A percentile compares a stretch with the other conserved stretches of the same genome.
These are phyloP conservation scores for Beauveria sp. DNA, from an alignment of 2,329 filamentous ascomycete species.

Conservation along the genomic window DNA sequence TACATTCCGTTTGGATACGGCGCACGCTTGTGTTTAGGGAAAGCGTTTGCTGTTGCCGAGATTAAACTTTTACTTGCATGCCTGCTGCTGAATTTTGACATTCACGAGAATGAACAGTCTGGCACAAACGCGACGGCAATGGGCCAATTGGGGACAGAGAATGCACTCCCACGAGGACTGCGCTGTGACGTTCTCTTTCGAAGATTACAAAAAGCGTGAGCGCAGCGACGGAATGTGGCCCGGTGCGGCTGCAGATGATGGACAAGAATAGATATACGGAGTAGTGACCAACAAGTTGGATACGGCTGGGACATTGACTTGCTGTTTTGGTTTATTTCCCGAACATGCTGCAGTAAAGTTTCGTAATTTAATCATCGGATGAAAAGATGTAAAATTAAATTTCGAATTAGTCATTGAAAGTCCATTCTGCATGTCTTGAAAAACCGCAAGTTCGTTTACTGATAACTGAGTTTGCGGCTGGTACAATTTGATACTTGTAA, in stretches of 20 bases:
- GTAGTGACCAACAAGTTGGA: not conserved
- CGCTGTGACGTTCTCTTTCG: conserved; percentile 1
- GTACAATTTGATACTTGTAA: too few relatives aligned
- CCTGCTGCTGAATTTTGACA: not conserved
- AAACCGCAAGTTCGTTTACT: too few relatives aligned
- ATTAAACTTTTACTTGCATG: not conserved
- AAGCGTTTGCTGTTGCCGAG: not conserved
- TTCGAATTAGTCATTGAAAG: not conserved
- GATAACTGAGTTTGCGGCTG: too few relatives aligned
- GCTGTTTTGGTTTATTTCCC: not conserved
- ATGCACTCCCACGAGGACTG: conserved; percentile 1
- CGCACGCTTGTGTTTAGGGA: not conserved
- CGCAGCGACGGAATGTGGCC: not conserved
- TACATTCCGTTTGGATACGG: conserved; percentile 4
- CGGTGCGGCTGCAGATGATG: not conserved
- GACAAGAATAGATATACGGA: not conserved
- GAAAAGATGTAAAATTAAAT: not conserved
- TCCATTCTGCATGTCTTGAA: not conserved
- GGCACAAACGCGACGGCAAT: not conserved
- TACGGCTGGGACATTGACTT: not conserved
- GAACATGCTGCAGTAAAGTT: not conserved
- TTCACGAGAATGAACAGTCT: conserved; percentile 3
- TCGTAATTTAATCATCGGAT: not conserved
- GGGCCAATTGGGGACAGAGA: conserved; percentile 1
- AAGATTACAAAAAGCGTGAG: not conserved